These are phyloP conservation scores for Apiotrichum porosum DNA, from an alignment of 1,284 basidiomycete genomes.

Conservation along the genomic window DNA sequence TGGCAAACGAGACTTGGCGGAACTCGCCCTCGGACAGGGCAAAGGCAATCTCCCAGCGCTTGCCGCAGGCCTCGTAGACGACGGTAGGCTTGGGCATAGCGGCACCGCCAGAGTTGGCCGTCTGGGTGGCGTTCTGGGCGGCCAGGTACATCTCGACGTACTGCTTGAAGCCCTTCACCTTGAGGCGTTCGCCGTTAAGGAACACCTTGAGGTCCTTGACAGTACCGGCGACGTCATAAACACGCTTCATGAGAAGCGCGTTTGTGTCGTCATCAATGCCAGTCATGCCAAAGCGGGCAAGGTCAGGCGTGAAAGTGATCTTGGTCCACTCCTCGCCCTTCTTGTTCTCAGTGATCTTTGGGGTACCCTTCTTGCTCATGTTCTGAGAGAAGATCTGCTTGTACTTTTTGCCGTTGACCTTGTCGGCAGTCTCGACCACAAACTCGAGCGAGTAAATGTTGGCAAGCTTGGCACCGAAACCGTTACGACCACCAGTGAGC, in stretches of 20 bases:
- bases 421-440: slow-evolving; percentile 92
- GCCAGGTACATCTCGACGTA: slow-evolving; percentile 93
- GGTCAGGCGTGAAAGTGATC: slow-evolving; percentile 91
- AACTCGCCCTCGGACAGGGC: slow-evolving; percentile 80
- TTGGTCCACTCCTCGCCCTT: slow-evolving; percentile 88
- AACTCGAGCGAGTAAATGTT: slow-evolving; percentile 99
- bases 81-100: slow-evolving; percentile 69
- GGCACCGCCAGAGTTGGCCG: slow-evolving; percentile 65
- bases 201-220: slow-evolving; percentile 89
- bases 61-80: slow-evolving; percentile 72
- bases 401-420: slow-evolving; percentile 82
- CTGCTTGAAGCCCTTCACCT: slow-evolving; percentile 93
- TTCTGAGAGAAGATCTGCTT: slow-evolving; percentile 92
- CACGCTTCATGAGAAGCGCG: slow-evolving; percentile 85
- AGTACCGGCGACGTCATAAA: slow-evolving; percentile 96
- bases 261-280: slow-evolving; percentile 87
- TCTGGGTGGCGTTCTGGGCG: slow-evolving; percentile 56
- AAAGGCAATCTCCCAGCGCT: slow-evolving; percentile 94
- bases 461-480: slow-evolving; percentile 95
- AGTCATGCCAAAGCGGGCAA: slow-evolving; percentile 88
- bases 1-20: slow-evolving; percentile 95
- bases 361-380: slow-evolving; percentile 80
- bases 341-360: slow-evolving; percentile 84
- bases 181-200: slow-evolving; percentile 86
- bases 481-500: slow-evolving; percentile 96